phyloP scores from a whole-genome alignment of 2,329 filamentous ascomycete species.

The Aspergillus jensenii region DNA sequence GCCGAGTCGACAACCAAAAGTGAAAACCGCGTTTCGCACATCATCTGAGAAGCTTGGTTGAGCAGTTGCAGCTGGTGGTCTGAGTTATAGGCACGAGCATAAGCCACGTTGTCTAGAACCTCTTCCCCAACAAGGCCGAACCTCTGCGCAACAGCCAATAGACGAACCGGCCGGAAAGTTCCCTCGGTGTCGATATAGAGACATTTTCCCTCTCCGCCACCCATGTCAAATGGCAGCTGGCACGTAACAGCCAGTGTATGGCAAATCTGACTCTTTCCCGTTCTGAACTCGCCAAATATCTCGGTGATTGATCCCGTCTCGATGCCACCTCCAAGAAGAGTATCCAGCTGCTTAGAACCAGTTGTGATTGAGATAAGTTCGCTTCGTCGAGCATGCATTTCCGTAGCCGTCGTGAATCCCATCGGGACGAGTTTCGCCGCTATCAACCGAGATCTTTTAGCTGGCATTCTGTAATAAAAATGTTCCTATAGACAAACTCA shows the following conservation, averaged over 20 bases:
- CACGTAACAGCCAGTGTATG: slow-evolving; percentile 98
- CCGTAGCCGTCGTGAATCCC: slow-evolving; percentile 98
- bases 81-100: slow-evolving; percentile 96
- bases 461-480: background rate
- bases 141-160: slow-evolving; percentile 87
- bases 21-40: slow-evolving; percentile 98
- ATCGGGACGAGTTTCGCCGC: slow-evolving; percentile 96
- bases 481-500: slow-evolving; percentile 43
- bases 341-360: slow-evolving; percentile 95
- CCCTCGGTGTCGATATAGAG: slow-evolving; percentile 98
- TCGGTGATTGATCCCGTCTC: slow-evolving; percentile 98
- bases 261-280: slow-evolving; percentile 97
- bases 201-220: slow-evolving; percentile 96
- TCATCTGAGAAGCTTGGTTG: slow-evolving; percentile 95
- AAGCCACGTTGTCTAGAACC: slow-evolving; percentile 96
- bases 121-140: slow-evolving; percentile 96
- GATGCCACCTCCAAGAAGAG: slow-evolving; percentile 86
- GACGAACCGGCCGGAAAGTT: slow-evolving; percentile 88
- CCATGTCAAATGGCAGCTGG: slow-evolving; percentile 97
- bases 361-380: slow-evolving; percentile 98
- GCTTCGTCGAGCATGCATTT: slow-evolving; percentile 96
- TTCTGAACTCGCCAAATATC: slow-evolving; percentile 96
- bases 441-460: slow-evolving; percentile 37
- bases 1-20: slow-evolving; percentile 94
- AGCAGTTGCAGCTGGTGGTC: slow-evolving; percentile 95